These are phyloP conservation scores for Cubamyces lactineus DNA, from an alignment of 768 basidiomycete genomes.

Conservation along the genomic window DNA sequence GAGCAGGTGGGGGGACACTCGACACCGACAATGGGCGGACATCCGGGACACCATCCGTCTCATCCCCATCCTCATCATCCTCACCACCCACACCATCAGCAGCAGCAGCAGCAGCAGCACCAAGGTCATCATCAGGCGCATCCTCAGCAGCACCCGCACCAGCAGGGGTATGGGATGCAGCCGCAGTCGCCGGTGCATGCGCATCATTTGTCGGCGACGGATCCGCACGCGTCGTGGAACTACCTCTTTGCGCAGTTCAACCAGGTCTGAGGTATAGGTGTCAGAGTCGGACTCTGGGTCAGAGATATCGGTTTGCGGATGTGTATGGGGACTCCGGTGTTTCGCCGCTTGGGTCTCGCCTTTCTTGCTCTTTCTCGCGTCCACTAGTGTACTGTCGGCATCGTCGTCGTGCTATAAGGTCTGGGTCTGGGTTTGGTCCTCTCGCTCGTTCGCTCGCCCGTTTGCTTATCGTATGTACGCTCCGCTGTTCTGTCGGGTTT, in stretches of 20 bases:
- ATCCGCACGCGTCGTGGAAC: constrained; percentile 33
- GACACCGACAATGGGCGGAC: not conserved
- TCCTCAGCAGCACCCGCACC: not conserved
- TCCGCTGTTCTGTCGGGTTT: no score
- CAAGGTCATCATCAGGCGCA: not conserved
- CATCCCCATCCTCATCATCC: not conserved
- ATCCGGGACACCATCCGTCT: not conserved
- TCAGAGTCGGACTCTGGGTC: not conserved
- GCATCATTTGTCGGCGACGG: constrained; percentile 20
- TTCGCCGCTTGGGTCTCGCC: no score
- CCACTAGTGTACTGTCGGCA: no score
- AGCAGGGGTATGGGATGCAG: not conserved
- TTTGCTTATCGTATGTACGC: no score
- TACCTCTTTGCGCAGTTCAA: constrained; percentile 33
- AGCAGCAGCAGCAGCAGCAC: not conserved
- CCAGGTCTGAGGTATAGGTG: constrained; percentile 12
- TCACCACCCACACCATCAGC: constrained; percentile 3
- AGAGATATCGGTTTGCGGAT: not conserved
- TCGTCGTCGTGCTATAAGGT: no score
- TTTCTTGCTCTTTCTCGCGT: no score
- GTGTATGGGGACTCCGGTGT: not conserved
- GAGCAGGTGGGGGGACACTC: not conserved
- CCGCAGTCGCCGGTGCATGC: constrained; percentile 20
- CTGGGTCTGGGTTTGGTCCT: no score
- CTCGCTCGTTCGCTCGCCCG: no score